These are phyloP conservation scores for Cryptococcus deneoformans DNA, from an alignment of 1,284 basidiomycete species.

Conservation along the genomic window DNA sequence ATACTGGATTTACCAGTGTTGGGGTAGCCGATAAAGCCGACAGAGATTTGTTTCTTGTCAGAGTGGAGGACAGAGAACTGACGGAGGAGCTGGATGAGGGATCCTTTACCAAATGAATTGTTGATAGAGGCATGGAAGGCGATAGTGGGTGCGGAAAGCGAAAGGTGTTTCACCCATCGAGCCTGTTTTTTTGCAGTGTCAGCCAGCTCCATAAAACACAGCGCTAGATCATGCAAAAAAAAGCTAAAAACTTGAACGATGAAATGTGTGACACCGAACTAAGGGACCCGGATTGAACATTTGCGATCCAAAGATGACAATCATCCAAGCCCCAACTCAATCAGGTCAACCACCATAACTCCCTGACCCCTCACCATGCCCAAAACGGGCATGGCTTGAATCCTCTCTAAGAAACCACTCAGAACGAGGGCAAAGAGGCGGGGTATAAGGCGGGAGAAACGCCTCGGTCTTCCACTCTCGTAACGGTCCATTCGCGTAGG, in stretches of 20 bases:
- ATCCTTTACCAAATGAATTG: slow-evolving; percentile 98
- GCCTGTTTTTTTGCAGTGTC: slow-evolving; percentile 57
- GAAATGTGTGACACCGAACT: slow-evolving; percentile 52
- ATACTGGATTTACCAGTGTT: slow-evolving; percentile 98
- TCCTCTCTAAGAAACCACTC: slow-evolving; percentile 20
- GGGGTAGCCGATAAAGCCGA: slow-evolving; percentile 97
- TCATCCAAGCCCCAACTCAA: slow-evolving; percentile 50
- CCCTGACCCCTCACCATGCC: slow-evolving; percentile 42
- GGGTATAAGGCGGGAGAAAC: slow-evolving; percentile 47
- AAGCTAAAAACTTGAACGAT: not conserved
- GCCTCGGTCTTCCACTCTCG: slow-evolving; percentile 60
- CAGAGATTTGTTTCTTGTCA: slow-evolving; percentile 99
- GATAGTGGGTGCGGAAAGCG: slow-evolving; percentile 89
- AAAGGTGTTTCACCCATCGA: slow-evolving; percentile 94
- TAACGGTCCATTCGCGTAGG: slow-evolving; percentile 55
- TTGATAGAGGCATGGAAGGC: slow-evolving; percentile 99
- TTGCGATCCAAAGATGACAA: slow-evolving; percentile 21
- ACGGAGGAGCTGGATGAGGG: slow-evolving; percentile 94
- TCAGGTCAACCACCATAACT: slow-evolving; percentile 40
- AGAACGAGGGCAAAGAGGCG: slow-evolving; percentile 49
- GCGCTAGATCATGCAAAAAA: slow-evolving; percentile 6
- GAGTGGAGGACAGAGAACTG: slow-evolving; percentile 97
- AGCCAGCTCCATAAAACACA: slow-evolving; percentile 9
- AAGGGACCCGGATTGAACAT: slow-evolving; percentile 46
- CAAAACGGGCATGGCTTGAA: slow-evolving; percentile 38